A percentile compares a stretch with the other conserved stretches of the same genome.
Conservation (phyloP, 2,329 filamentous ascomycete species). For the Xylaria sp. region DNA sequence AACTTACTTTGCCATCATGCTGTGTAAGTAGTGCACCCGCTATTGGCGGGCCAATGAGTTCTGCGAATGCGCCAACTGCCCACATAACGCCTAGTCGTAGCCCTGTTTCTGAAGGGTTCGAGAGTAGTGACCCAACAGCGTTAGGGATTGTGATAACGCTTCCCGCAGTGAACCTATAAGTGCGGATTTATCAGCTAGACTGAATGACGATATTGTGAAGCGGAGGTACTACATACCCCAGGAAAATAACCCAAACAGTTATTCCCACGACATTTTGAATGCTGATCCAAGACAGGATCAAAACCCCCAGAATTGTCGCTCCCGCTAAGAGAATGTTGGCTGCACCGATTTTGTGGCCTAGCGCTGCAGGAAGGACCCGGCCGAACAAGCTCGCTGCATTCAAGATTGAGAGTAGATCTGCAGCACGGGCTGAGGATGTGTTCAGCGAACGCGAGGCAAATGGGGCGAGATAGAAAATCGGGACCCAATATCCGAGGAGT, state of each 20-base stretch:
- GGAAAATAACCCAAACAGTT: constrained; percentile 24
- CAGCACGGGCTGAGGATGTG: constrained; percentile 6
- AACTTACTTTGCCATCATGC: constrained; percentile 14
- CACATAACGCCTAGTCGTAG: constrained; percentile 29
- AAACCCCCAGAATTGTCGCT: constrained; percentile 2
- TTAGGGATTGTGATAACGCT: constrained; percentile 32
- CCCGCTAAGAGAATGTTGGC: constrained; percentile 27
- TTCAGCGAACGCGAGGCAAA: constrained; percentile 19
- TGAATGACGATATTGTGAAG: background rate
- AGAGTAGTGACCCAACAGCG: constrained; percentile 18
- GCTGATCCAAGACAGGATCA: constrained; percentile 17
- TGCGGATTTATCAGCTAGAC: background rate
- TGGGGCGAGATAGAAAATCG: constrained; percentile 30
- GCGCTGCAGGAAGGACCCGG: constrained; percentile 24
- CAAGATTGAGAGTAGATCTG: constrained; percentile 22
- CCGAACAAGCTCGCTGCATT: constrained; percentile 30
- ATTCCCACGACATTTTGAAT: background rate
- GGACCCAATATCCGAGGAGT: constrained; percentile 29
- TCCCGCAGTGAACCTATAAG: constrained; percentile 15
- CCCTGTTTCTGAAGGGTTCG: constrained; percentile 16
- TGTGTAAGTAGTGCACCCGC: constrained; percentile 22
- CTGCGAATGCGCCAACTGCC: constrained; percentile 18
- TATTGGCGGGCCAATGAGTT: constrained; percentile 24
- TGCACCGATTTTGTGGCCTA: constrained; percentile 9
- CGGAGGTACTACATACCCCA: constrained; percentile 18